Evolutionary conservation across 768 basidiomycete genomes (phyloP).

Genomic region (Boletus rex-veris): DNA sequence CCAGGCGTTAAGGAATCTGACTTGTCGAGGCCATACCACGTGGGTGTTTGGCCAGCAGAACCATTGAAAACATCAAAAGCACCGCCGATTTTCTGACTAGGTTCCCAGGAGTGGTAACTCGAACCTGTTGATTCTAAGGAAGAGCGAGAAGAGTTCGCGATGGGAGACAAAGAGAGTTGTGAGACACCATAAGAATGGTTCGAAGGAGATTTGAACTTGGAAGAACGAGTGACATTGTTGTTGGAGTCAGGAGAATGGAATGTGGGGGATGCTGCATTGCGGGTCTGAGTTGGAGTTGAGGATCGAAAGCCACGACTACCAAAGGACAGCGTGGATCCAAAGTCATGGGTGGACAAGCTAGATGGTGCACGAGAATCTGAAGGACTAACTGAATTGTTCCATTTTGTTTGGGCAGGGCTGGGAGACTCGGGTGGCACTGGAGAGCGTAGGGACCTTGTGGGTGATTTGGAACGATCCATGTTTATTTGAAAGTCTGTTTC

Average conservation of each 20-base stretch:
- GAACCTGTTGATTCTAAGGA: slow-evolving; percentile 80
- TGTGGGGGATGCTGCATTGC: slow-evolving; percentile 49
- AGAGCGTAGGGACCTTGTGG: slow-evolving; percentile 49
- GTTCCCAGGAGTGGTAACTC: slow-evolving; percentile 82
- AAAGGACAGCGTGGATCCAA: slow-evolving; percentile 43
- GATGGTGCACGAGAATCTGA: slow-evolving; percentile 43
- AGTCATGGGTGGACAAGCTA: slow-evolving; percentile 47
- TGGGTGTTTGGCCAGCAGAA: slow-evolving; percentile 42
- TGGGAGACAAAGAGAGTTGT: slow-evolving; percentile 64
- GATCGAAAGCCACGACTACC: slow-evolving; percentile 48
- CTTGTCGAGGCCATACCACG: slow-evolving; percentile 67
- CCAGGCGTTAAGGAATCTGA: slow-evolving; percentile 46
- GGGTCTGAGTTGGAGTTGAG: slow-evolving; percentile 66
- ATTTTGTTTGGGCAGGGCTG: slow-evolving; percentile 37
- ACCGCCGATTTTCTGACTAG: slow-evolving; percentile 50
- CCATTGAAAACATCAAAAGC: slow-evolving; percentile 53
- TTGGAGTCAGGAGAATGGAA: slow-evolving; percentile 35
- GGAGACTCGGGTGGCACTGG: slow-evolving; percentile 62
- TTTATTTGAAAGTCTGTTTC: slow-evolving; percentile 25
- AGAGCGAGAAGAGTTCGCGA: slow-evolving; percentile 72
- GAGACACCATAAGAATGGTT: slow-evolving; percentile 51
- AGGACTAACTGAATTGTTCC: slow-evolving; percentile 31
- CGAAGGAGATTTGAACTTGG: slow-evolving; percentile 44
- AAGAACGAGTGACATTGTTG: slow-evolving; percentile 47
- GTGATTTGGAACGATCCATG: slow-evolving; percentile 39